Percentiles rank a stretch among this genome's conserved stretches.
phyloP scores from a whole-genome alignment of 345 rosid genomes.

The Cochlearia excelsa region DNA sequence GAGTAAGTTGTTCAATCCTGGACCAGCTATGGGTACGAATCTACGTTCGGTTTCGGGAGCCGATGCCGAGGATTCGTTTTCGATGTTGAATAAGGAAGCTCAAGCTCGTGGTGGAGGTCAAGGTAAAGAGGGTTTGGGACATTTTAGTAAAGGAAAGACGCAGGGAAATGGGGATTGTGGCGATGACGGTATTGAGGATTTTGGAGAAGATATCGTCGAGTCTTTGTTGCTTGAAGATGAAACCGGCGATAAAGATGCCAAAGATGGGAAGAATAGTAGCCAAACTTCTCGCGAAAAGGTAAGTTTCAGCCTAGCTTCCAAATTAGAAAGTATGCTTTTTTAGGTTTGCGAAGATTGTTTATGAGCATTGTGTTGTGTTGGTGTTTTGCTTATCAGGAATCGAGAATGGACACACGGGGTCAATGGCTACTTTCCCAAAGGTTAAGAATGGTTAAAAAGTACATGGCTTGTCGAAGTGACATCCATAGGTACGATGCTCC shows the following conservation, averaged over 20 bases:
- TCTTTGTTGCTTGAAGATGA: constrained; percentile 58
- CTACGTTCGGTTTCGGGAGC: constrained; percentile 51
- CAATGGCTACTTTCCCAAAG: constrained; percentile 60
- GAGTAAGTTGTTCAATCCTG: constrained; percentile 44
- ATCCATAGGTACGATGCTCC: constrained; percentile 53
- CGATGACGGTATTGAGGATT: constrained; percentile 41
- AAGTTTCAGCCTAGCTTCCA: constrained; percentile 1
- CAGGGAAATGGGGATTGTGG: constrained; percentile 20
- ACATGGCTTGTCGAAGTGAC: constrained; percentile 57
- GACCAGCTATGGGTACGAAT: constrained; percentile 52
- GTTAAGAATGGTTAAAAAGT: constrained; percentile 51
- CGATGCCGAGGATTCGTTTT: constrained; percentile 46
- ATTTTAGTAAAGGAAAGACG: constrained; percentile 26
- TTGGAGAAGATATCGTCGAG: constrained; percentile 51
- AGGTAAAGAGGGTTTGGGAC: constrained; percentile 27
- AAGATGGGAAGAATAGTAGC: constrained; percentile 41
- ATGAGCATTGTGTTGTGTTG: constrained; percentile 1
- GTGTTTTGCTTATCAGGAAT: constrained; percentile 54
- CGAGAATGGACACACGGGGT: constrained; percentile 78
- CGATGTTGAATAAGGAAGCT: constrained; percentile 38
- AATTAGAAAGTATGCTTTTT: constrained; percentile 11
- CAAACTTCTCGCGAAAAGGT: constrained; percentile 47
- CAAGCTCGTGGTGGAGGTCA: constrained; percentile 24
- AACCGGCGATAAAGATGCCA: constrained; percentile 42
- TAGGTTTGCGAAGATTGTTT: neutral